These are phyloP conservation scores for Cutaneotrichosporon cavernicola DNA, from an alignment of 1,284 basidiomycete genomes.

Conservation along the genomic window DNA sequence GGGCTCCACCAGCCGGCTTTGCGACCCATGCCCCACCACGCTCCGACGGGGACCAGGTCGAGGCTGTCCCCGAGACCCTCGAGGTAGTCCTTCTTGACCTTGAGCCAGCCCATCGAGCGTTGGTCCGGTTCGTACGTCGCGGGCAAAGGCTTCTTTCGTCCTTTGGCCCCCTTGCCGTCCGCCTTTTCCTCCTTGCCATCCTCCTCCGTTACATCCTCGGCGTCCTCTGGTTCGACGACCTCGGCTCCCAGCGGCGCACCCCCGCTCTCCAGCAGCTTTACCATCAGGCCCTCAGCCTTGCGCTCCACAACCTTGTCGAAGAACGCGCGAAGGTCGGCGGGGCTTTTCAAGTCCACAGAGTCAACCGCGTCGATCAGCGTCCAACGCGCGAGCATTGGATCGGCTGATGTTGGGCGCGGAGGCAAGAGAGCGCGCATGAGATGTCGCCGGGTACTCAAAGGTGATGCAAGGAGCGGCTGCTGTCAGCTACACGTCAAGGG, in stretches of 20 bases:
- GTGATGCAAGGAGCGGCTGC: slow-evolving; percentile 67
- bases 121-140: slow-evolving; percentile 85
- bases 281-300: slow-evolving; percentile 88
- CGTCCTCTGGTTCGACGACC: slow-evolving; percentile 27
- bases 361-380: slow-evolving; percentile 75
- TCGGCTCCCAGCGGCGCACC: slow-evolving; percentile 38
- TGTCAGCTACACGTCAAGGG: slow-evolving; percentile 1
- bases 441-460: slow-evolving; percentile 71
- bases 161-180: slow-evolving; percentile 58
- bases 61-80: slow-evolving; percentile 58
- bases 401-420: slow-evolving; percentile 54
- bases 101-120: slow-evolving; percentile 65
- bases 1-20: slow-evolving; percentile 94
- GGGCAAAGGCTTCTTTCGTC: slow-evolving; percentile 65
- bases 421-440: slow-evolving; percentile 66
- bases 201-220: slow-evolving; percentile 31
- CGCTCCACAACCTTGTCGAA: slow-evolving; percentile 76
- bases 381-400: slow-evolving; percentile 64
- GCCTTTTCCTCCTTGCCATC: slow-evolving; percentile 34
- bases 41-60: slow-evolving; percentile 70
- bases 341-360: slow-evolving; percentile 57
- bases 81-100: slow-evolving; percentile 68
- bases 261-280: slow-evolving; percentile 67
- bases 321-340: slow-evolving; percentile 66
- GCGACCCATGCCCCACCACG: slow-evolving; percentile 89